These are phyloP conservation scores for Adansonia grandidieri DNA, from an alignment of 441 rosid genomes.

Conservation along the genomic window DNA sequence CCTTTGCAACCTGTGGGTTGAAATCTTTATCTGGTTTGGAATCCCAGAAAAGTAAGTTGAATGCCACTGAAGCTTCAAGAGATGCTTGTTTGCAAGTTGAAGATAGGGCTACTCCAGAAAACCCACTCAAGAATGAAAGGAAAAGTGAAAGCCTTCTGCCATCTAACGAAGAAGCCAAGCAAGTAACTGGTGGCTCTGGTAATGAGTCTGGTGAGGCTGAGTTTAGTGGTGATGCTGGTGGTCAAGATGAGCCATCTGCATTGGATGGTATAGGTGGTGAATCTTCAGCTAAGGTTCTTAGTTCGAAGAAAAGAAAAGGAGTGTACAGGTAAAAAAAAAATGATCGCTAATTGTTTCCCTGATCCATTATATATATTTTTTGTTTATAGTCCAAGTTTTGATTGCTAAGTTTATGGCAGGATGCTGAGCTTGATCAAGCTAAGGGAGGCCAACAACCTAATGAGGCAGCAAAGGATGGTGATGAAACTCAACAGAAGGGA, in stretches of 20 bases:
- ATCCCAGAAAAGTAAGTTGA: constrained; percentile 50
- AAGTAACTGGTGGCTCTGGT: constrained; percentile 65
- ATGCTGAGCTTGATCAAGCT: constrained; percentile 49
- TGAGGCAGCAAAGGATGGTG: constrained; percentile 52
- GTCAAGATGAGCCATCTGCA: constrained; percentile 51
- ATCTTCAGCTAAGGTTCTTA: constrained; percentile 52
- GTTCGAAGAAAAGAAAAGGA: constrained; percentile 78
- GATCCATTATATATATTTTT: background rate
- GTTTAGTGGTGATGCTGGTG: constrained; percentile 64
- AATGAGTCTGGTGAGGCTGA: constrained; percentile 86
- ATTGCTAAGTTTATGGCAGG: constrained; percentile 44
- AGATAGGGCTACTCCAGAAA: constrained; percentile 40
- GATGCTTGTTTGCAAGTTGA: constrained; percentile 52
- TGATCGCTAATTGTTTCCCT: background rate
- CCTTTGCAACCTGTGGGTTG: constrained; percentile 40
- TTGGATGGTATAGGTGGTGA: constrained; percentile 55
- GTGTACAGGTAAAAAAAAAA: constrained; percentile 44
- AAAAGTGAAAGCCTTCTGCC: constrained; percentile 51
- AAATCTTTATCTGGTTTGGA: constrained; percentile 49
- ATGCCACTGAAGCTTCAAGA: constrained; percentile 55
- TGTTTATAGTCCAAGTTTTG: background rate
- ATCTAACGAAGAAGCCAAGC: constrained; percentile 61
- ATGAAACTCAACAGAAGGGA: constrained; percentile 57
- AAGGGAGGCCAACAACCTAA: constrained; percentile 52
- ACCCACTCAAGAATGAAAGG: constrained; percentile 47